Conservation (phyloP, 139 green algal genomes). For the Picochlorum sp. region DNA sequence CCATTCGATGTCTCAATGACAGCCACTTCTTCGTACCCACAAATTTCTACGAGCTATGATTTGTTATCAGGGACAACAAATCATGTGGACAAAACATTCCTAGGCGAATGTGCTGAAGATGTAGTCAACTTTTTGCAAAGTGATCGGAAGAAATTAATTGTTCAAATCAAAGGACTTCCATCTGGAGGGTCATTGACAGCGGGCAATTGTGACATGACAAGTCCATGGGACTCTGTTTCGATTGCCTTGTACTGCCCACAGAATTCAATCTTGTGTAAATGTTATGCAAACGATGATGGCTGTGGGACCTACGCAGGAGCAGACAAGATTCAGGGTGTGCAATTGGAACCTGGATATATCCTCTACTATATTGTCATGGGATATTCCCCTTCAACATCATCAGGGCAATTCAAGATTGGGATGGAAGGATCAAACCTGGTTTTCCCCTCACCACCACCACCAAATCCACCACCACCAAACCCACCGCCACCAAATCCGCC, state of each 20-base stretch:
- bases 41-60: no score
- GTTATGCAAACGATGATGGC: not conserved
- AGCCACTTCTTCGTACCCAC: no score
- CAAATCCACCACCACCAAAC: not conserved
- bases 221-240: not conserved
- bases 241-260: not conserved
- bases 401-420: not conserved
- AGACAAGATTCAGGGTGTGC: not conserved
- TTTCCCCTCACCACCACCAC: not conserved
- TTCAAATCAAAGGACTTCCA: not conserved
- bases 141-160: not conserved
- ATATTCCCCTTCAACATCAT: not conserved
- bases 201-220: not conserved
- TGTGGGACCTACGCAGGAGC: not conserved
- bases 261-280: not conserved
- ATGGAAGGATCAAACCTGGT: not conserved
- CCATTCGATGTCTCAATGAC: no score
- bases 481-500: not conserved
- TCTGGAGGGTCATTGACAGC: not conserved
- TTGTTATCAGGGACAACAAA: no score
- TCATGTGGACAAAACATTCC: no score
- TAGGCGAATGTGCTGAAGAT: not conserved
- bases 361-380: not conserved
- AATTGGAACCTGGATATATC: not conserved
- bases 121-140: not conserved